These are phyloP conservation scores for Tolypocladium paradoxum DNA, from an alignment of 2,329 filamentous ascomycete genomes.

Conservation along the genomic window DNA sequence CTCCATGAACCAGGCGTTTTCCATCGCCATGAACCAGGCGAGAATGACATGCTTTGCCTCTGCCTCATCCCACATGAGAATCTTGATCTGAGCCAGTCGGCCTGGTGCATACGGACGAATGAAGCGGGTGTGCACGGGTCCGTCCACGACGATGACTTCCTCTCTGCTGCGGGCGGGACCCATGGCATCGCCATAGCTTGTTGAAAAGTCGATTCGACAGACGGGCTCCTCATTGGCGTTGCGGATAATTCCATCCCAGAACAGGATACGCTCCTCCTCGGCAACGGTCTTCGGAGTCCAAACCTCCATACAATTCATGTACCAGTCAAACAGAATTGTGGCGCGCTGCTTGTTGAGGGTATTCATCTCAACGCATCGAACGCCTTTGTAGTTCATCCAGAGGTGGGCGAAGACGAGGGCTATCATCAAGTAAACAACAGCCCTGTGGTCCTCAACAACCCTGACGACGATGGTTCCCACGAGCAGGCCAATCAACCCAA, in stretches of 20 bases:
- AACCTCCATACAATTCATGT: conserved; percentile 36
- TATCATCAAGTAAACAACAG: conserved; percentile 66
- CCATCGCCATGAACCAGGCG: conserved; percentile 27
- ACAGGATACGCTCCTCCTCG: conserved; percentile 51
- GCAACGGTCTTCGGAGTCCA: conserved; percentile 58
- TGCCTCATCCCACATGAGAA: conserved; percentile 22
- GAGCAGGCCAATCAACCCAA: conserved; percentile 80
- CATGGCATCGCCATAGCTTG: conserved; percentile 28
- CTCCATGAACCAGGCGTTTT: conserved; percentile 23
- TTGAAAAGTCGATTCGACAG: conserved; percentile 29
- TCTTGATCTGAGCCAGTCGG: conserved; percentile 17
- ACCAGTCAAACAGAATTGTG: conserved; percentile 60
- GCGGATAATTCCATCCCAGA: conserved; percentile 22
- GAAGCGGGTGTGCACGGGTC: conserved; percentile 17
- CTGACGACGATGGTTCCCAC: conserved; percentile 74
- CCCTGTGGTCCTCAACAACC: conserved; percentile 54
- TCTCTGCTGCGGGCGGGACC: conserved; percentile 6
- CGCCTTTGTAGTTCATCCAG: conserved; percentile 75
- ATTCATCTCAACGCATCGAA: conserved; percentile 72
- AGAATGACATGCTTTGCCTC: conserved; percentile 18
- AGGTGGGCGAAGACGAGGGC: conserved; percentile 67
- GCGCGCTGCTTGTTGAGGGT: conserved; percentile 81
- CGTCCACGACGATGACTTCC: conserved; percentile 17
- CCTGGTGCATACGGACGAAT: conserved; percentile 13
- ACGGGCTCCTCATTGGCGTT: conserved; percentile 16